Evolutionary conservation across 129 eudicot genomes (phyloP), one percentile per base, ranked within the genome.

Genomic region (Scalesia atractyloides): DNA sequence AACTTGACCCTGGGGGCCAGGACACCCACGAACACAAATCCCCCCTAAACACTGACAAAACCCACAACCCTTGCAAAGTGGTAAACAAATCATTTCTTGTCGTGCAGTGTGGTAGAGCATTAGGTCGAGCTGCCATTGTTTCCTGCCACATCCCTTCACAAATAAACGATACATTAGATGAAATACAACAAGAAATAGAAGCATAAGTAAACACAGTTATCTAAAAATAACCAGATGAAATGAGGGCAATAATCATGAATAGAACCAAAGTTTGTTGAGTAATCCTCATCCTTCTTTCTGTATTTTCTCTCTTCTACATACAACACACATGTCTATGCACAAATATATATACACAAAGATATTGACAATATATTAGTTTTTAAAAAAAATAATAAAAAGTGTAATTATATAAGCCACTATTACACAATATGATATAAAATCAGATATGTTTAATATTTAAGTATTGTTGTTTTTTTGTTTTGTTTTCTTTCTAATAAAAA

Each of bases 1-100:
- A 15, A 49, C 50, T 46, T 30, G 69, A 13, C 36, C 41, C 5
- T 67, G 68, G 5, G 77, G 77, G 1, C 70, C 70, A 2, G 70
- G 70, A 17, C 82, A 78, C 13, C 82, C 82, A 46, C 67, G 82
- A 43, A 5, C 15, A 52, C 82, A 78, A 0, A 63, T 63, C 10
- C 68, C 73, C 3, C 16, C 9, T 0, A 66, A 22, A 33, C 82
- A 78, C 3, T 54, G 20, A 52, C 82, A 78, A 17, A 78, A 61
- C 34, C 56, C 64, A 9, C 82, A 78, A 43, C 58, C 66, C n/a
- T 3, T 8, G 57, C 77, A 78, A 33, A 78, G 7, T 16, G 69
- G 76, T 24, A n/a, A 63, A 30, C 82, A 78, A n/a, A 5, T 78
- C 77, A 0, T 20, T 15, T 9, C 2, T 9, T 7, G 1, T 43